phyloP scores from a whole-genome alignment of 2,329 filamentous ascomycete species.

The Periconia macrospinosa region DNA sequence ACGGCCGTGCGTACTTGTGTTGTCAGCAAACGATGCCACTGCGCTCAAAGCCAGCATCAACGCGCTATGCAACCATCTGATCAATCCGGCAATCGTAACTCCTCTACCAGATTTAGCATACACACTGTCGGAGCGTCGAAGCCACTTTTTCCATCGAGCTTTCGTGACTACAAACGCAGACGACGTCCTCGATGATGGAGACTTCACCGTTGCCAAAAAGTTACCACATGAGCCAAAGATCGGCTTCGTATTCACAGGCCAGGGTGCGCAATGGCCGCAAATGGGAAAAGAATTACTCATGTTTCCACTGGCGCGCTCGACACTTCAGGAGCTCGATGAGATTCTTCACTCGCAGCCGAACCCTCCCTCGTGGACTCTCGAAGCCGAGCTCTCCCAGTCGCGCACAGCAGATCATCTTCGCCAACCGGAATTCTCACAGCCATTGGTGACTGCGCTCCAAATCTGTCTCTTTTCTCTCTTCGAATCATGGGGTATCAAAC shows the following conservation, averaged over 20 bases:
- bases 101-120: conserved; percentile 18
- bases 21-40: conserved; percentile 11
- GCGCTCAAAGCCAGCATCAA: conserved; percentile 1
- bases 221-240: too few species aligned
- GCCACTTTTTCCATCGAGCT: conserved; percentile 6
- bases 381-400: conserved; percentile 6
- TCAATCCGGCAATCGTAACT: conserved; percentile 1
- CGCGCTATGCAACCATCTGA: neutral
- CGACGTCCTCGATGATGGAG: too few species aligned
- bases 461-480: conserved; percentile 21
- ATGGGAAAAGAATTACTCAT: conserved; percentile 24
- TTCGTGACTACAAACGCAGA: too few species aligned
- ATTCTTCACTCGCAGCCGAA: conserved; percentile 4
- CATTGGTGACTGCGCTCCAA: conserved; percentile 21
- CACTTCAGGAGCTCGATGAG: conserved; percentile 16
- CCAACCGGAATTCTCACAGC: conserved; percentile 15
- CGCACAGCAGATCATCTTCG: neutral
- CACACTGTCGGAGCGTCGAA: conserved; percentile 20
- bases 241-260: conserved; percentile 24
- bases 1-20: too few species aligned
- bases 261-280: conserved; percentile 26
- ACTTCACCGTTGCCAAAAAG: too few species aligned
- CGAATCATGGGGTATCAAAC: conserved; percentile 9
- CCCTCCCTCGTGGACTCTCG: conserved; percentile 14
- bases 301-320: too few species aligned